Evolutionary conservation across 2,329 filamentous ascomycete genomes (phyloP).

Genomic region (Fusarium burgessii): DNA sequence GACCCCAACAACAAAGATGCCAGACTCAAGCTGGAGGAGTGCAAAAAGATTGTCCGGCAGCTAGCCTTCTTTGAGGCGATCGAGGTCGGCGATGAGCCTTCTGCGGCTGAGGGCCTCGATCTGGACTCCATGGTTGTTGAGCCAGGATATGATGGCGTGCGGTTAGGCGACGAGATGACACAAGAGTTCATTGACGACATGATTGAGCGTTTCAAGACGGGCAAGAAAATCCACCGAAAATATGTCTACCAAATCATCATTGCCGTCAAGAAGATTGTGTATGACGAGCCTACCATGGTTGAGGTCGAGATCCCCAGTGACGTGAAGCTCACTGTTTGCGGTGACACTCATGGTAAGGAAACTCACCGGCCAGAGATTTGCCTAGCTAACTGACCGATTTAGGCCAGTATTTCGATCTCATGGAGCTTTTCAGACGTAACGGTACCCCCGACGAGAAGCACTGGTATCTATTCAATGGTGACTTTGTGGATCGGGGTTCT

Average conservation of each 20-base stretch:
- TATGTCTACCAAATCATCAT: constrained; percentile 98
- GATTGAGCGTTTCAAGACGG: constrained; percentile 94
- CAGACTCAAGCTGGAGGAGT: constrained; percentile 89
- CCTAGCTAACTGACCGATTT: constrained; percentile 37
- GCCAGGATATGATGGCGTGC: constrained; percentile 84
- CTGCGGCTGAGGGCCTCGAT: constrained; percentile 90
- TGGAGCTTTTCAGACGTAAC: constrained; percentile 95
- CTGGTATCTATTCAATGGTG: constrained; percentile 97
- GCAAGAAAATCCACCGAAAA: constrained; percentile 95
- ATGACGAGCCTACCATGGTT: constrained; percentile 96
- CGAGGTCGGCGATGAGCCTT: constrained; percentile 91
- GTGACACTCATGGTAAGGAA: constrained; percentile 88
- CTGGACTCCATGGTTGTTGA: constrained; percentile 88
- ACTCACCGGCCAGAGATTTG: neutral
- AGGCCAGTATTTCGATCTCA: constrained; percentile 97
- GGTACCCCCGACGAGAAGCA: constrained; percentile 87
- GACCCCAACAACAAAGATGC: constrained; percentile 91
- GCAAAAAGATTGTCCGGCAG: constrained; percentile 93
- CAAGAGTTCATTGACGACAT: constrained; percentile 98
- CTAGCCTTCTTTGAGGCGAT: constrained; percentile 95
- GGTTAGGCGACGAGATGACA: constrained; percentile 86
- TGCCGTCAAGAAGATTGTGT: constrained; percentile 88
- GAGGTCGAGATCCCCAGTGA: constrained; percentile 85
- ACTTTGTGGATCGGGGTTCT: constrained; percentile 97
- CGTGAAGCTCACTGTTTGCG: constrained; percentile 89